Percentiles rank a stretch among this genome's conserved stretches.
Evolutionary conservation across 768 basidiomycete species (phyloP).

Genomic region (Mycena vulgaris): DNA sequence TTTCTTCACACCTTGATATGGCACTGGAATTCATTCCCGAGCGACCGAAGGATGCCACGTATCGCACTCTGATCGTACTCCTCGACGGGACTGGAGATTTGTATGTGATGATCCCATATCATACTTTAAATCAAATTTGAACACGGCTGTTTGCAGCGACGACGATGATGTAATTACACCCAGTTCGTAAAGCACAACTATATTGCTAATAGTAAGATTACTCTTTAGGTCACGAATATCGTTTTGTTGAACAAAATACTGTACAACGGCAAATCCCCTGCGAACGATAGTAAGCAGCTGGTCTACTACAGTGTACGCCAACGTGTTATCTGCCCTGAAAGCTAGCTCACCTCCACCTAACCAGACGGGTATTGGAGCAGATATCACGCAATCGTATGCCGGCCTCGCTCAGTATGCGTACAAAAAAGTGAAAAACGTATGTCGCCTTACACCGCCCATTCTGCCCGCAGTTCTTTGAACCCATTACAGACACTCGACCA

Average conservation of each 20-base stretch:
- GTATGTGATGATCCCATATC: no score
- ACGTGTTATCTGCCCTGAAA: conserved; percentile 1
- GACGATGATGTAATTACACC: conserved; percentile 17
- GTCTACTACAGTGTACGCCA: conserved; percentile 15
- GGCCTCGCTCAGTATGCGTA: conserved; percentile 7
- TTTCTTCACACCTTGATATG: conserved; percentile 10
- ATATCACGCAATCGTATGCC: conserved; percentile 4
- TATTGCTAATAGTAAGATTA: conserved; percentile 11
- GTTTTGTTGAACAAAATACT: conserved; percentile 20
- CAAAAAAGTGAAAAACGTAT: conserved; percentile 14
- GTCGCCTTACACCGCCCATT: conserved; percentile 2
- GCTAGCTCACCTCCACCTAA: conserved; percentile 2
- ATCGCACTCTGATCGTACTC: conserved; percentile 20
- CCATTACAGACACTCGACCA: conserved; percentile 14
- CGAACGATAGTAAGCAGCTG: conserved; percentile 17
- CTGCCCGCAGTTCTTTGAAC: neutral
- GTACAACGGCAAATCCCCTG: conserved; percentile 10
- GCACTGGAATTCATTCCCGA: conserved; percentile 21
- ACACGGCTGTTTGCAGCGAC: conserved; percentile 12
- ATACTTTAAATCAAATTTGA: conserved; percentile 5
- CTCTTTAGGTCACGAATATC: conserved; percentile 21
- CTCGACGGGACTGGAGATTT: conserved; percentile 20
- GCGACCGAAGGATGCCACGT: conserved; percentile 23
- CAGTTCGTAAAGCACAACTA: neutral
- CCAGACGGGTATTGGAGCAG: conserved; percentile 26